A percentile compares a stretch with the other conserved stretches of the same genome.
Conservation (phyloP, 2,329 filamentous ascomycete genomes). For the Corniculantispora saksenae region DNA sequence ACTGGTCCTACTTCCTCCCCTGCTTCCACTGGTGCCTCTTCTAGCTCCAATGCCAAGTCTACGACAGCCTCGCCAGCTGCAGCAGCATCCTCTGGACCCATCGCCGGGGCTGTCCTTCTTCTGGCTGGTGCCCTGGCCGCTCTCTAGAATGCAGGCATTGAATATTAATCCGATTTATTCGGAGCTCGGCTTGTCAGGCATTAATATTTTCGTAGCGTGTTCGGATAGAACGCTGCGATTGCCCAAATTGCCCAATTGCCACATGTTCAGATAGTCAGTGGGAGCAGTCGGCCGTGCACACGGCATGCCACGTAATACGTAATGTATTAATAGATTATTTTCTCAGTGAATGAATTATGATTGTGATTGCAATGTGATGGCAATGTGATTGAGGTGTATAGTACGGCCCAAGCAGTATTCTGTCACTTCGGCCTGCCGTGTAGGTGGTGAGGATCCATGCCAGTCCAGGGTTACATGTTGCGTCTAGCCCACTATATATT, state of each 20-base stretch:
- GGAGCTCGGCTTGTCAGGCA: no score
- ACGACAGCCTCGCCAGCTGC: neutral
- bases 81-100: neutral
- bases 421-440: neutral
- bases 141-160: neutral
- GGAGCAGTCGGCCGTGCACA: no score
- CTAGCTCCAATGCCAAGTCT: neutral
- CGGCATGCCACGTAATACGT: no score
- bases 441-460: neutral
- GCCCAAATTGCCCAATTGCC: no score
- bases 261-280: no score
- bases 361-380: no score
- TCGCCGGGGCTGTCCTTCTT: conserved; percentile 5
- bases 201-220: neutral
- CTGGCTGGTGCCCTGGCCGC: conserved; percentile 11
- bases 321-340: no score
- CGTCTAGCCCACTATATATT: neutral
- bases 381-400: no score
- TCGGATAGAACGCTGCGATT: neutral
- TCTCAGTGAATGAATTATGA: no score
- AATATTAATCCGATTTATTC: neutral
- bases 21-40: neutral
- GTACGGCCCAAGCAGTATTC: no score
- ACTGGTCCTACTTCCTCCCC: neutral
- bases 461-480: neutral